A percentile compares a stretch with the other conserved stretches of the same genome.
Conservation (phyloP, 352 stramenopile species). For the Aphanomyces invadans region DNA sequence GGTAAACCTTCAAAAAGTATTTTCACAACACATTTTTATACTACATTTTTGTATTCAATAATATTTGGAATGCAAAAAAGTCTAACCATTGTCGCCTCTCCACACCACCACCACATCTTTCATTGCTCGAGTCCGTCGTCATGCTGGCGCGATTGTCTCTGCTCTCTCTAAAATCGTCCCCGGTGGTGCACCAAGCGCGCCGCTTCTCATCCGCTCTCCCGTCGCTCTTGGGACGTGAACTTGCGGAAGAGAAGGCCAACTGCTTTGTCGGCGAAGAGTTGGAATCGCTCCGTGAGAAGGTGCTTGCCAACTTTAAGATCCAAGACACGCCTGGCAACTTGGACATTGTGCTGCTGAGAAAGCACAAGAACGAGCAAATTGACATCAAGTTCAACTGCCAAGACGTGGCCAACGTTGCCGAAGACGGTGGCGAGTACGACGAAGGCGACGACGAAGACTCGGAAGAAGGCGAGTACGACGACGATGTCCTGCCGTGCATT, state of each 20-base stretch:
- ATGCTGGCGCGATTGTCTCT: slow-evolving; percentile 12
- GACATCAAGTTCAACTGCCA: slow-evolving; percentile 76
- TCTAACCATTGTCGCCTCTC: too few species aligned
- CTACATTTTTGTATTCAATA: not conserved
- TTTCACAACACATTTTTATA: not conserved
- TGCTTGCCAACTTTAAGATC: slow-evolving; percentile 59
- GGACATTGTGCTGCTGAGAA: slow-evolving; percentile 52
- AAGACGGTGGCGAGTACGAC: slow-evolving; percentile 37
- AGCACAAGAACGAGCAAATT: slow-evolving; percentile 45
- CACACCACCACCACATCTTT: not conserved
- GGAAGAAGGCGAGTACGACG: slow-evolving; percentile 47
- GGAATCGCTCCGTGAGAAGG: slow-evolving; percentile 54
- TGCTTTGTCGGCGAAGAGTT: slow-evolving; percentile 69
- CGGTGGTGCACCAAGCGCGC: not conserved
- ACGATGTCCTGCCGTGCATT: slow-evolving; percentile 67
- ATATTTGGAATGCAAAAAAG: not conserved
- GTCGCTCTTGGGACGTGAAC: slow-evolving; percentile 37
- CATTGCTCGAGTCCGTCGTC: slow-evolving; percentile 1
- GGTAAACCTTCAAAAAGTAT: too few species aligned
- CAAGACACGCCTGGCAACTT: slow-evolving; percentile 53
- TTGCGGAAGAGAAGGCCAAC: slow-evolving; percentile 79
- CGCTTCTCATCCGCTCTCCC: slow-evolving; percentile 12
- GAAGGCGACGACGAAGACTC: slow-evolving; percentile 33
- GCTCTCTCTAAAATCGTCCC: not conserved
- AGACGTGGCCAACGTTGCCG: slow-evolving; percentile 61